phyloP scores from a whole-genome alignment of 768 basidiomycete genomes.

The Boletus rubropictus region DNA sequence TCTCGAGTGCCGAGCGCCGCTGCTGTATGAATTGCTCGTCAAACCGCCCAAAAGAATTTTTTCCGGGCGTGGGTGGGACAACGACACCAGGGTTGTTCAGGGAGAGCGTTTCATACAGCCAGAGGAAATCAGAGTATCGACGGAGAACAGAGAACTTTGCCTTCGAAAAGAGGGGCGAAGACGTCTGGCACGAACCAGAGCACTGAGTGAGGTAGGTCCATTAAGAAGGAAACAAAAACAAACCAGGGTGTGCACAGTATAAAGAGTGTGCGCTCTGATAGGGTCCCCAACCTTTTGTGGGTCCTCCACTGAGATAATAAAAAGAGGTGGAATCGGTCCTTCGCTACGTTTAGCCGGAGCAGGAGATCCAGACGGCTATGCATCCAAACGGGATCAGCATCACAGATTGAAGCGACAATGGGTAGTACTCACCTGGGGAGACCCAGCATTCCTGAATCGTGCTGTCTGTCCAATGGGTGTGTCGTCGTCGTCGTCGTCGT shows the following conservation, averaged over 20 bases:
- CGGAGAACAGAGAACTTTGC: conserved; percentile 87
- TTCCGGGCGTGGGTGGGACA: conserved; percentile 94
- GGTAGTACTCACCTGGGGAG: conserved; percentile 17
- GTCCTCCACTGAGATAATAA: conserved; percentile 89
- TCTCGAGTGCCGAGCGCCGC: conserved; percentile 76
- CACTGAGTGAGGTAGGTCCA: not conserved
- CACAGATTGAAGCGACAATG: not conserved
- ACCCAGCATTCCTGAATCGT: conserved; percentile 27
- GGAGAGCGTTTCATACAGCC: conserved; percentile 87
- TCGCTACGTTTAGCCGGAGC: conserved; percentile 25
- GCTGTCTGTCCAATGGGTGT: conserved; percentile 53
- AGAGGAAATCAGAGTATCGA: conserved; percentile 96
- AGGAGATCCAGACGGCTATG: conserved; percentile 16
- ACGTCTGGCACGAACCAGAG: conserved; percentile 49
- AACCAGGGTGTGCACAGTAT: conserved; percentile 89
- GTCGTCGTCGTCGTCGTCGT: conserved; percentile 58
- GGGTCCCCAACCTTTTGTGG: conserved; percentile 97
- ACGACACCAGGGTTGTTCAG: conserved; percentile 94
- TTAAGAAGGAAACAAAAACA: conserved; percentile 16
- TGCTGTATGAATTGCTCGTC: conserved; percentile 88
- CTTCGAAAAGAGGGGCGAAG: conserved; percentile 78
- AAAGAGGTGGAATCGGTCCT: conserved; percentile 59
- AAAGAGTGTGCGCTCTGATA: conserved; percentile 90
- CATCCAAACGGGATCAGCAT: not conserved
- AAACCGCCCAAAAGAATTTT: conserved; percentile 90